Evolutionary conservation across 371 early-diverging fungal genomes (phyloP).

Genomic region (Haplosporangium sp.): DNA sequence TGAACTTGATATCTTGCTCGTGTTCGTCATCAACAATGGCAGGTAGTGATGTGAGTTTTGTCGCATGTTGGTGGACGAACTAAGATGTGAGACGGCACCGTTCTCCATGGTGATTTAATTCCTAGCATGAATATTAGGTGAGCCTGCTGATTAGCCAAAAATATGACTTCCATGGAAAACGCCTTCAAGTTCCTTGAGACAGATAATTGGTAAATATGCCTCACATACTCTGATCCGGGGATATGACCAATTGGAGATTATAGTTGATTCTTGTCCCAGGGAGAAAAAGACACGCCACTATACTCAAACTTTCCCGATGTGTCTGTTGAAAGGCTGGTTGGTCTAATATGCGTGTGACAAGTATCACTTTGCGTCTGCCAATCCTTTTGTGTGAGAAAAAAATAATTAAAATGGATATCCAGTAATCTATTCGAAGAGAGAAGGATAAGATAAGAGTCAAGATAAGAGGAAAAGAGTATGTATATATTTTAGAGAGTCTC

Average conservation of each 20-base stretch:
- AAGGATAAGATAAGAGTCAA: background rate
- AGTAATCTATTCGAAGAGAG: background rate
- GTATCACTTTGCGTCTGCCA: background rate
- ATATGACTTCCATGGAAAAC: background rate
- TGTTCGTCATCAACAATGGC: conserved; percentile 45
- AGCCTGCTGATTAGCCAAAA: conserved; percentile 16
- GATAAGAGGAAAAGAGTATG: background rate
- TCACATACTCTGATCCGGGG: conserved; percentile 11
- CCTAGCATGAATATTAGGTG: conserved; percentile 14
- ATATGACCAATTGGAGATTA: background rate
- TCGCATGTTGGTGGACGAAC: conserved; percentile 31
- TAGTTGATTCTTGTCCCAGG: background rate
- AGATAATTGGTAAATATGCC: background rate
- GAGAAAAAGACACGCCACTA: background rate
- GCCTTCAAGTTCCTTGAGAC: background rate
- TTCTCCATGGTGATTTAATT: conserved; percentile 42
- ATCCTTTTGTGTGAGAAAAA: conserved; percentile 6
- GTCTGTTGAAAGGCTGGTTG: conserved; percentile 2
- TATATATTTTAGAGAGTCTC: background rate
- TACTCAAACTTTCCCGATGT: background rate
- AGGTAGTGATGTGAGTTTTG: conserved; percentile 42
- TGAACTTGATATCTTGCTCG: conserved; percentile 33
- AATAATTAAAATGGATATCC: background rate
- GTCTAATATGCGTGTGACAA: conserved; percentile 14
- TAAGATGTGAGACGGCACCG: conserved; percentile 35